Conservation (phyloP, 2,329 filamentous ascomycete genomes). For the Venturia aucupariae region DNA sequence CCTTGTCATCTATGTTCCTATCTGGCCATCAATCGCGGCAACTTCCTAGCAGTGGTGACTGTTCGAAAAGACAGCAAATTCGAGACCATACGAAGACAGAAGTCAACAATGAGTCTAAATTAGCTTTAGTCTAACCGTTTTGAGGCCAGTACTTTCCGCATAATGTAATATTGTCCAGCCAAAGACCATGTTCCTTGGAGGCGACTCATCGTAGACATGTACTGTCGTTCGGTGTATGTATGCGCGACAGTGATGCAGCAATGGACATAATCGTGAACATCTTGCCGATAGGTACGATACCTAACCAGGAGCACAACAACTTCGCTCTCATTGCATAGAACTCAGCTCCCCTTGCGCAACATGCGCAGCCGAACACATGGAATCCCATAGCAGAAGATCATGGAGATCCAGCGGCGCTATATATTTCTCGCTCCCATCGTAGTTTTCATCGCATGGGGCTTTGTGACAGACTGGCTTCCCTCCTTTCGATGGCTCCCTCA, state of each 20-base stretch:
- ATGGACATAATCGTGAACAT: neutral
- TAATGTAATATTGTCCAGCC: too few species aligned
- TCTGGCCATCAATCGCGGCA: too few species aligned
- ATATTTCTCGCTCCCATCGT: conserved; percentile 57
- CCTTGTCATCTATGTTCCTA: neutral
- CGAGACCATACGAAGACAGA: too few species aligned
- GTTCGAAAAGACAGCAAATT: too few species aligned
- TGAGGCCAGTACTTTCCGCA: too few species aligned
- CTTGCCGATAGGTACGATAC: too few species aligned
- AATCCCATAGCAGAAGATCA: conserved; percentile 5
- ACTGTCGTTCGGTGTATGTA: neutral
- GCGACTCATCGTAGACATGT: too few species aligned
- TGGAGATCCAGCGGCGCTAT: conserved; percentile 57
- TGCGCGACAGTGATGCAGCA: neutral
- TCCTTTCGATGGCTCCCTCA: conserved; percentile 75
- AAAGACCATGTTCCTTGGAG: too few species aligned
- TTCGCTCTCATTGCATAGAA: neutral
- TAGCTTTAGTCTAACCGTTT: too few species aligned
- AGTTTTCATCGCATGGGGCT: conserved; percentile 79
- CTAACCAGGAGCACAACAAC: neutral
- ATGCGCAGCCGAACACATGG: conserved; percentile 3
- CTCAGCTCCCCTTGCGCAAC: neutral
- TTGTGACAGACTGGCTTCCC: conserved; percentile 74
- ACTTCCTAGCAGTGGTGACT: too few species aligned
- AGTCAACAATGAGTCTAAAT: too few species aligned